phyloP scores from a whole-genome alignment of 345 rosid species.

The Melaleuca alternifolia region DNA sequence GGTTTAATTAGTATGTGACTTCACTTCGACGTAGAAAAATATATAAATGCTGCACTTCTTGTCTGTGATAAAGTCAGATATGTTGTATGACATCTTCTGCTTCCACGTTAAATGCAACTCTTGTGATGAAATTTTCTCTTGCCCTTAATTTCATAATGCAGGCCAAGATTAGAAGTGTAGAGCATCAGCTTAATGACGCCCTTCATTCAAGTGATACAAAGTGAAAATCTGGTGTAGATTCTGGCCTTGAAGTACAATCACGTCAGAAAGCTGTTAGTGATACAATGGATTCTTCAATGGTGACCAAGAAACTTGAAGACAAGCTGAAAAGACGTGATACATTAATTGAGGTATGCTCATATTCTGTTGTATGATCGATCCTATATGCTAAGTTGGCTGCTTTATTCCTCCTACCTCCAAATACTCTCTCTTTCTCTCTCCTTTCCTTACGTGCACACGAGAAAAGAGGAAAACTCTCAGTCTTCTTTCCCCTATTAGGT shows the following conservation, averaged over 20 bases:
- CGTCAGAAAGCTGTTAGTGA: constrained; percentile 32
- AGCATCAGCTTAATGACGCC: constrained; percentile 52
- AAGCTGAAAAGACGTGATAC: constrained; percentile 94
- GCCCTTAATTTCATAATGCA: constrained; percentile 8
- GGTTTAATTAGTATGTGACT: background rate
- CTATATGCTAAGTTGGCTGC: no score
- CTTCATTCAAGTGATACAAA: constrained; percentile 31
- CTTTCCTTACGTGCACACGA: no score
- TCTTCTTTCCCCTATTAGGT: no score
- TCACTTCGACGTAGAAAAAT: no score
- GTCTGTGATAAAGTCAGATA: background rate
- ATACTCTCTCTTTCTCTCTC: no score
- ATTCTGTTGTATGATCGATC: background rate
- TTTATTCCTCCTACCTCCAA: no score
- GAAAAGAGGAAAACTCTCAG: no score
- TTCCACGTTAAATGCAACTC: background rate
- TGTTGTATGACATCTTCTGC: background rate
- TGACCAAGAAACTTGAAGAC: constrained; percentile 88
- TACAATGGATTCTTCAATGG: constrained; percentile 52
- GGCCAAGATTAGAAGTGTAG: constrained; percentile 57
- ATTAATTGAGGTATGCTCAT: constrained; percentile 66
- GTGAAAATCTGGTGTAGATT: constrained; percentile 23
- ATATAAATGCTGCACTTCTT: background rate
- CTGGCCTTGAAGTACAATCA: constrained; percentile 27
- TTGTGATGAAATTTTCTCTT: background rate